These are phyloP conservation scores for Saccharomyces cerevisiae DNA, from an alignment of 805 yeast genomes.

Conservation along the genomic window DNA sequence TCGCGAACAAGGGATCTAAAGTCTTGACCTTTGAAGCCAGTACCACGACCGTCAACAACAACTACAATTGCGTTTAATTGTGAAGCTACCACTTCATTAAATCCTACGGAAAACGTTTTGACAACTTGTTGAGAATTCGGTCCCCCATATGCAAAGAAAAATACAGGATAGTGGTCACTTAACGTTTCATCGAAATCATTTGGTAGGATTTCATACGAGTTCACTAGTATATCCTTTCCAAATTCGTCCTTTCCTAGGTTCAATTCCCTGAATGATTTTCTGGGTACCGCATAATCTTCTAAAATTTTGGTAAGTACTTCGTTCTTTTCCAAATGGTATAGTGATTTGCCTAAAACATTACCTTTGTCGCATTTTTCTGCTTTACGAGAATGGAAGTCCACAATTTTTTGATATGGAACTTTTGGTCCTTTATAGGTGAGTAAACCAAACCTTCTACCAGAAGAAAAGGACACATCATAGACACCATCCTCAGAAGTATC, in stretches of 20 bases:
- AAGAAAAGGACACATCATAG: conserved; percentile 65
- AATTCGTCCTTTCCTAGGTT: conserved; percentile 44
- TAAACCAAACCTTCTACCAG: conserved; percentile 66
- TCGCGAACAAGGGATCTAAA: conserved; percentile 78
- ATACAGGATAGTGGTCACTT: conserved; percentile 62
- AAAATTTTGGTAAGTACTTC: conserved; percentile 34
- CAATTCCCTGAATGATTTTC: conserved; percentile 43
- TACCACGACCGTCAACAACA: conserved; percentile 94
- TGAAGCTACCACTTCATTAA: conserved; percentile 71
- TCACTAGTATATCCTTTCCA: conserved; percentile 41
- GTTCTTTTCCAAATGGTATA: conserved; percentile 34
- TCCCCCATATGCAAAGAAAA: conserved; percentile 90
- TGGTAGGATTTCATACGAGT: conserved; percentile 73
- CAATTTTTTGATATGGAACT: conserved; percentile 68
- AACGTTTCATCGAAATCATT: conserved; percentile 49
- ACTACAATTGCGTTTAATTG: conserved; percentile 78
- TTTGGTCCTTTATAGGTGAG: conserved; percentile 71
- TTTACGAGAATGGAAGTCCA: conserved; percentile 39
- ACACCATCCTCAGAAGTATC: conserved; percentile 51
- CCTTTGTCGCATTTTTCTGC: conserved; percentile 10
- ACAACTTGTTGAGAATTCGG: conserved; percentile 85
- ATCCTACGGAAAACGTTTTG: conserved; percentile 50
- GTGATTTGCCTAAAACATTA: conserved; percentile 23
- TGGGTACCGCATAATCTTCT: conserved; percentile 47
- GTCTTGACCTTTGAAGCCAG: conserved; percentile 76